Base-by-base conservation (phyloP, 2,329 filamentous ascomycete genomes). In the Cladosporium sphaerospermum region DNA sequence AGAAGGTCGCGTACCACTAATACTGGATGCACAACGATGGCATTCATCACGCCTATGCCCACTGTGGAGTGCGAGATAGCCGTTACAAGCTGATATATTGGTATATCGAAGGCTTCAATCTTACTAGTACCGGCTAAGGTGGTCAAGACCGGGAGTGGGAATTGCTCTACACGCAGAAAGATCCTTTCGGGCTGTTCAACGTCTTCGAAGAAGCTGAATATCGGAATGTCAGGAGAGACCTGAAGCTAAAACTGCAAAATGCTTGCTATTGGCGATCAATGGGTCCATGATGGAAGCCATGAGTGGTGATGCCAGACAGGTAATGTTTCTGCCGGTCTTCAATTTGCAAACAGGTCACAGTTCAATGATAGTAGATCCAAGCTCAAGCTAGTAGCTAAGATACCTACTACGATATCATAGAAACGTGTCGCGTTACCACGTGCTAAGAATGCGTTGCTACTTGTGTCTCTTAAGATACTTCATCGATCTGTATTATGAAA, bases 101-200 rank as follows among this genome's bases (percentile, higher is more conserved):
- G 14, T 16, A 16, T 16, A 16, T 16, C 14, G 14, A 16, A 16
- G 14, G 14, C 14, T 16, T 16, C 14, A 16, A 16, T 16, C 14
- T 16, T 16, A 16, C 14, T 16, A 2, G 14, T 16, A 16, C 14
- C 14, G 14, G 7, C 23, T 7, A 28, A 34, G 73, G 71, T 0
- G 70, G 61, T 0, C 64, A 70, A 46, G 68, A 75, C 33, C 73
- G 72, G 54, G 76, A 80, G 57, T 80, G 78, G 77, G 78, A 80
- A 59, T 55, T 80, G 13, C 80, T 80, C 57, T 77, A 80, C 57
- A 78, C 75, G 44, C 58, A 75, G 2, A 65, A 77, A 50, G 78
- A 78, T 57, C 72, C 74, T 0, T 56, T 66, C 4, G 75, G 78
- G 58, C 64, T 77, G 4, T 55, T 65, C 6, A 76, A 77, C 54